Evolutionary conservation across 495 filamentous ascomycete genomes (phyloP).

Genomic region (Penicillium lividum): DNA sequence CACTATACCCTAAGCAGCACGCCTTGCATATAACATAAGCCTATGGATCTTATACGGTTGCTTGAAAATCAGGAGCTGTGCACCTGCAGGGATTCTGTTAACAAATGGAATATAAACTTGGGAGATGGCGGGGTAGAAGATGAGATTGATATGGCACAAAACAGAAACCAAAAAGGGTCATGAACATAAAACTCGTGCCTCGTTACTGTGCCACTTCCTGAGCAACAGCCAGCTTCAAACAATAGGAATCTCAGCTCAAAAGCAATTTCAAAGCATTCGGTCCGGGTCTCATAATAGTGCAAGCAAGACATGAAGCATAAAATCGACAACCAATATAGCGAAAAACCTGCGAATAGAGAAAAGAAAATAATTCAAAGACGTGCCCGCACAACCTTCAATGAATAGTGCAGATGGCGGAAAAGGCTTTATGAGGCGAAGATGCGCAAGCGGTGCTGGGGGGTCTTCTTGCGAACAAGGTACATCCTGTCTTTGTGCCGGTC

Average conservation of each 20-base stretch:
- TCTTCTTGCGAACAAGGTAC: slow-evolving; percentile 66
- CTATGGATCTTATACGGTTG: not conserved
- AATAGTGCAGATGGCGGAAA: not conserved
- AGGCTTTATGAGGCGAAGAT: slow-evolving; percentile 18
- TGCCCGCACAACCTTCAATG: not conserved
- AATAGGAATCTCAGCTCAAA: slow-evolving; percentile 29
- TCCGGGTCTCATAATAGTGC: slow-evolving; percentile 15
- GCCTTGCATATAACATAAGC: slow-evolving; percentile 14
- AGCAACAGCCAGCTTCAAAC: slow-evolving; percentile 15
- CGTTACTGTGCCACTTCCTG: slow-evolving; percentile 25
- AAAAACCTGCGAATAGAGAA: not conserved
- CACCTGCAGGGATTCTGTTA: slow-evolving; percentile 1
- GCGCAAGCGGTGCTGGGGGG: slow-evolving; percentile 34
- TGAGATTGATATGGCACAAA: slow-evolving; percentile 10
- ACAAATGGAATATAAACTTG: slow-evolving; percentile 7
- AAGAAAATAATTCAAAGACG: slow-evolving; percentile 5
- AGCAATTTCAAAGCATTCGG: slow-evolving; percentile 18
- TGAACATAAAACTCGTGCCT: slow-evolving; percentile 32
- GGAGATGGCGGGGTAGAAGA: slow-evolving; percentile 12
- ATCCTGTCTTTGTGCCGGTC: slow-evolving; percentile 55
- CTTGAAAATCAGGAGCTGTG: slow-evolving; percentile 9
- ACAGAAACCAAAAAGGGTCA: slow-evolving; percentile 21
- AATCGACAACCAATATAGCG: slow-evolving; percentile 14
- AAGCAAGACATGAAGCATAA: slow-evolving; percentile 7
- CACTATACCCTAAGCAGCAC: slow-evolving; percentile 5